These are phyloP conservation scores for Cladosporium colombiae DNA, from an alignment of 2,329 filamentous ascomycete genomes.

Conservation along the genomic window DNA sequence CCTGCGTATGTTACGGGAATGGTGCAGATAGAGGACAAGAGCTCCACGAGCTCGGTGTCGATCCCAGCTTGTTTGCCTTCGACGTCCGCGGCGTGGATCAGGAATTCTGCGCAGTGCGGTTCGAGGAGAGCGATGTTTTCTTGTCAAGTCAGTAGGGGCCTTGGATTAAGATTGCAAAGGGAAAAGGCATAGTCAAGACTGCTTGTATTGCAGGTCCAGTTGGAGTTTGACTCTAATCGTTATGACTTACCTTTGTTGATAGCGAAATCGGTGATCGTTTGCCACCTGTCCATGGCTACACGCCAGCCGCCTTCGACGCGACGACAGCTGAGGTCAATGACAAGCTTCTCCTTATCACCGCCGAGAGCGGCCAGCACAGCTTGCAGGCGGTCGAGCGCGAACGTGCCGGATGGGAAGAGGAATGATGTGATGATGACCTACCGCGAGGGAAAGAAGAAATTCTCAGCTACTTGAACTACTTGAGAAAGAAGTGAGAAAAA, in stretches of 20 bases:
- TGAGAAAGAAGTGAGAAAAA: not conserved
- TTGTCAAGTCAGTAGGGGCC: conserved; percentile 38
- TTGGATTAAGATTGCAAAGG: not conserved
- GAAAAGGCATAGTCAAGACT: not conserved
- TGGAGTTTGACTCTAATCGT: not conserved
- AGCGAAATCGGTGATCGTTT: conserved; percentile 95
- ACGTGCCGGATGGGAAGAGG: conserved; percentile 81
- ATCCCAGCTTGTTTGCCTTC: conserved; percentile 91
- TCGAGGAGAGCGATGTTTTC: conserved; percentile 79
- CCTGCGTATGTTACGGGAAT: conserved; percentile 97
- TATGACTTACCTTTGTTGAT: conserved; percentile 70
- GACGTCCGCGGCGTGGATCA: conserved; percentile 96
- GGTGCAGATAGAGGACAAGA: conserved; percentile 78
- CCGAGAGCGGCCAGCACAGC: conserved; percentile 71
- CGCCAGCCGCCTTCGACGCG: conserved; percentile 77
- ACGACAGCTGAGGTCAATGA: conserved; percentile 93
- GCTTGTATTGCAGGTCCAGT: not conserved
- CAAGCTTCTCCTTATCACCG: conserved; percentile 75
- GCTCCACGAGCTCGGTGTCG: conserved; percentile 77
- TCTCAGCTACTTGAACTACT: conserved; percentile 12
- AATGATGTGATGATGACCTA: conserved; percentile 97
- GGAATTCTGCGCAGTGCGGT: conserved; percentile 92
- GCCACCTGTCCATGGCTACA: conserved; percentile 99
- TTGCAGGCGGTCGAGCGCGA: conserved; percentile 75
- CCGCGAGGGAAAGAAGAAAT: conserved; percentile 29